Conservation (phyloP, 179 eudicot genomes). For the Sideroxylon spinosum region DNA sequence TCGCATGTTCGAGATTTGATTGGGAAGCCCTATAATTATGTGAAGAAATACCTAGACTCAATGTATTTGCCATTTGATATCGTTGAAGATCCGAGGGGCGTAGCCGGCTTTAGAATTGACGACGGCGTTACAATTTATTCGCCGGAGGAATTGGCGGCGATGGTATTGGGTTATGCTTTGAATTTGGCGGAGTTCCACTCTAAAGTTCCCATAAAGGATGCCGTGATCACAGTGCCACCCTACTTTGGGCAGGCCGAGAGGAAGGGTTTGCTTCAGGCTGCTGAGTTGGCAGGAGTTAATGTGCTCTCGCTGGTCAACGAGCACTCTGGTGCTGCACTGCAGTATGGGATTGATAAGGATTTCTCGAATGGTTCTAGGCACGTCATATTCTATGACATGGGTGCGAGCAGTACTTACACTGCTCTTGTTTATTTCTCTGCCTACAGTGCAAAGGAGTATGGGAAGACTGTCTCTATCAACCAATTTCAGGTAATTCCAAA, state of each 20-base stretch:
- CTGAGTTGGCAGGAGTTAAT: slow-evolving; percentile 73
- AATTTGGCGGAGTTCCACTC: slow-evolving; percentile 71
- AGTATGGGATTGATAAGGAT: slow-evolving; percentile 98
- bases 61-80: slow-evolving; percentile 55
- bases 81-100: slow-evolving; percentile 49
- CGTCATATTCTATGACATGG: slow-evolving; percentile 94
- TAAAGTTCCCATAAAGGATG: slow-evolving; percentile 61
- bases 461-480: slow-evolving; percentile 75
- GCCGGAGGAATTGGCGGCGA: slow-evolving; percentile 83
- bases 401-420: slow-evolving; percentile 80
- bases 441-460: slow-evolving; percentile 74
- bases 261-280: slow-evolving; percentile 69
- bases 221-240: slow-evolving; percentile 82
- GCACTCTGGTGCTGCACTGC: slow-evolving; percentile 91
- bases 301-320: slow-evolving; percentile 80
- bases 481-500: slow-evolving; percentile 70
- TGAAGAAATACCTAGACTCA: slow-evolving; percentile 29
- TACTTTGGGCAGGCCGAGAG: slow-evolving; percentile 92
- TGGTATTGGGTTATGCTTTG: slow-evolving; percentile 56
- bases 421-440: slow-evolving; percentile 87
- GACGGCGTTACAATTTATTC: slow-evolving; percentile 54
- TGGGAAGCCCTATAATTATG: slow-evolving; percentile 44
- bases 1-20: slow-evolving; percentile 65
- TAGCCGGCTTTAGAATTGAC: slow-evolving; percentile 51
- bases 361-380: slow-evolving; percentile 75